Evolutionary conservation across 1,284 basidiomycete species (phyloP).

Genomic region (Microbotryum silenes-acaulis): DNA sequence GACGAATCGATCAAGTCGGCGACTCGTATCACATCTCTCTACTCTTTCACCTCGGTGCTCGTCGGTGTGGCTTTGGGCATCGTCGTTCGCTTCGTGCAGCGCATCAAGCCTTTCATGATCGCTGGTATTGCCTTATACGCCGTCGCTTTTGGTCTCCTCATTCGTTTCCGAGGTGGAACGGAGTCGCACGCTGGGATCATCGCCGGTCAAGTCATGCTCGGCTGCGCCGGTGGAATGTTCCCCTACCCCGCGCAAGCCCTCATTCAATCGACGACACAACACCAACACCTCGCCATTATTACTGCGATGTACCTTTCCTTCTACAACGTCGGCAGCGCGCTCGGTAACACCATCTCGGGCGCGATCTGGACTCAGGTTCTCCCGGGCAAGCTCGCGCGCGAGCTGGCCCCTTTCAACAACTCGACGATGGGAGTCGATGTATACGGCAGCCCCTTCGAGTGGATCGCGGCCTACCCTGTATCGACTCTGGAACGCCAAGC

Average conservation of each 20-base stretch:
- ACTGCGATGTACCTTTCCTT: slow-evolving; percentile 41
- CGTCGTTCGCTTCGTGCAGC: slow-evolving; percentile 23
- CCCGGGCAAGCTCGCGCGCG: slow-evolving; percentile 34
- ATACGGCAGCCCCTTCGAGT: slow-evolving; percentile 40
- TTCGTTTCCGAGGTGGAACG: slow-evolving; percentile 41
- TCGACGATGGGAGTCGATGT: slow-evolving; percentile 37
- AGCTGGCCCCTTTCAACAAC: slow-evolving; percentile 33
- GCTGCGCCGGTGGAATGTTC: slow-evolving; percentile 42
- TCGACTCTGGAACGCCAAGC: slow-evolving; percentile 40
- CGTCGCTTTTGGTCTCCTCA: slow-evolving; percentile 44
- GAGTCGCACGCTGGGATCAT: slow-evolving; percentile 39
- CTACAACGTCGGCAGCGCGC: slow-evolving; percentile 40
- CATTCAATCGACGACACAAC: slow-evolving; percentile 42
- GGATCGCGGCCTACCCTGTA: slow-evolving; percentile 36
- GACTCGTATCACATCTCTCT: slow-evolving; percentile 42
- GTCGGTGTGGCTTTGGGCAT: slow-evolving; percentile 41
- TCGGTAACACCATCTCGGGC: slow-evolving; percentile 42
- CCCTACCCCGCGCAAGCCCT: slow-evolving; percentile 43
- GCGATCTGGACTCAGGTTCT: slow-evolving; percentile 45
- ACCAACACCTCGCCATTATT: slow-evolving; percentile 44
- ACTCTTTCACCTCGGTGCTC: slow-evolving; percentile 42
- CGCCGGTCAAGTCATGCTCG: slow-evolving; percentile 43
- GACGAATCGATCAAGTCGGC: slow-evolving; percentile 40
- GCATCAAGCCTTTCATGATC: slow-evolving; percentile 43
- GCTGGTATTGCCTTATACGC: slow-evolving; percentile 39